Base-by-base conservation (phyloP, 2,329 filamentous ascomycete genomes). In the Xylaria sp. region DNA sequence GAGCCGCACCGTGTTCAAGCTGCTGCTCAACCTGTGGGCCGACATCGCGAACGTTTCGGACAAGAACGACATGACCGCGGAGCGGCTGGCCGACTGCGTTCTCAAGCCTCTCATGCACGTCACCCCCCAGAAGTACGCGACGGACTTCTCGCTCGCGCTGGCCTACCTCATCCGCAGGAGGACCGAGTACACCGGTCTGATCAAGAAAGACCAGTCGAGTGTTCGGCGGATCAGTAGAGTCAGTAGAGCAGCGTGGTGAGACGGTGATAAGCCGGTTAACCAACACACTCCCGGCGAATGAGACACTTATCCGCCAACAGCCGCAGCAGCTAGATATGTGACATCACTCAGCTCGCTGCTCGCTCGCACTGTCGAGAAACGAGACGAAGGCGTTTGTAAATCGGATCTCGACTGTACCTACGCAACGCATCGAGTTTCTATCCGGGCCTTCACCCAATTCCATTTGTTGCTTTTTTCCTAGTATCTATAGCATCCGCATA, bases 151-250 rank as follows among this genome's bases (percentile, higher is more conserved):
- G 70, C 69, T 77, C n/a, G 72, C 72, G 1, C 58, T 78, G 39
- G 74, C 75, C 2, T 78, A 77, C 52, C 56, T 78, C 50, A 76
- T 78, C 34, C 71, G 75, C 8, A 75, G 70, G 63, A 66, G 76
- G 42, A 69, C 66, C 26, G 75, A 77, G 57, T 77, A 78, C 48
- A 69, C 64, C 19, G 58, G 68, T 18, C 63, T 74, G 56, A 53
- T 75, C 56, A 67, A 66, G 48, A 67, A 72, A 19, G 66, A 70
- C 22, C 65, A 63, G 49, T 54, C 54, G 1, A 60, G 64, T 5
- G 41, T 61, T 8, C 63, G 57, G n/a, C 61, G 65, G 19, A 63
- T 69, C 34, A 65, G 61, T 46, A 62, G 59, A 52, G 64, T 69
- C 34, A 65, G 61, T 46, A 62, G 59, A 52, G 64, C 57, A 19